A percentile compares a stretch with the other conserved stretches of the same genome.
Evolutionary conservation across 2,329 filamentous ascomycete species (phyloP).

Genomic region (Colletotrichum horii): DNA sequence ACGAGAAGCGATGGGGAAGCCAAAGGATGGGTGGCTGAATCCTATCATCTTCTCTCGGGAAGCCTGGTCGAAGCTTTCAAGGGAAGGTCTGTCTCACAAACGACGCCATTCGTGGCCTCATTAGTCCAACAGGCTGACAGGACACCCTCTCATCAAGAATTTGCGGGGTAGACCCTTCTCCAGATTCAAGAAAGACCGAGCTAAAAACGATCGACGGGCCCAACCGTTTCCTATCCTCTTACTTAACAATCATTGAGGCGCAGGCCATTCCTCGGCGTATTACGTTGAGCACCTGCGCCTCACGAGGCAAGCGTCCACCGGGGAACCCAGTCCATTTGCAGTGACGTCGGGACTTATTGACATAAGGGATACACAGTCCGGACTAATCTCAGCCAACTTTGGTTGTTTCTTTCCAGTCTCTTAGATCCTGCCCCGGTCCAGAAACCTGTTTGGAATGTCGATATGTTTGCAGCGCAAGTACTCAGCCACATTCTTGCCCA

Average conservation of each 20-base stretch:
- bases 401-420: neutral
- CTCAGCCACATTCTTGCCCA: constrained; percentile 34
- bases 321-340: neutral
- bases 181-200: neutral
- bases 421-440: constrained; percentile 26
- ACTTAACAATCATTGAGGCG: neutral
- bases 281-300: neutral
- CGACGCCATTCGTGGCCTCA: neutral
- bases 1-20: neutral
- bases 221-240: neutral
- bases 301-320: neutral
- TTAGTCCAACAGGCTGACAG: neutral
- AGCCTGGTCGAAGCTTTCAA: neutral
- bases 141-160: neutral
- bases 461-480: constrained; percentile 32
- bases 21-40: neutral
- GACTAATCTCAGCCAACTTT: neutral
- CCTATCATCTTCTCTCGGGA: neutral
- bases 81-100: neutral
- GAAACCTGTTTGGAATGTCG: constrained; percentile 30
- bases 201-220: neutral
- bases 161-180: neutral
- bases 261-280: neutral
- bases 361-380: neutral
- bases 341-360: neutral